Evolutionary conservation across 169 alveolate genomes (phyloP).

Genomic region (Plasmodium inui): DNA sequence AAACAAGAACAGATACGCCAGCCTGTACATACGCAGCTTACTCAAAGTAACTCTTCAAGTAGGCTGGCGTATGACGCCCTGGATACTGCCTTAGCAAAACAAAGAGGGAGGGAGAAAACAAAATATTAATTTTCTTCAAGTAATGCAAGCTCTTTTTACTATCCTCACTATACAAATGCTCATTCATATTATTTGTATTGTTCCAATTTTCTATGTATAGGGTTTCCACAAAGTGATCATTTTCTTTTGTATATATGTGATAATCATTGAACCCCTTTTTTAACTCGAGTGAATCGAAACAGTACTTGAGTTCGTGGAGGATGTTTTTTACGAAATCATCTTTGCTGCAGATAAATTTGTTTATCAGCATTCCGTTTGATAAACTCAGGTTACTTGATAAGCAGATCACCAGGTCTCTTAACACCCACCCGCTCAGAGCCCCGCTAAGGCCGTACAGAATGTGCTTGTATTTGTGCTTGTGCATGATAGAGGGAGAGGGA

Average conservation of each 20-base stretch:
- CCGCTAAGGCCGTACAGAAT: constrained; percentile 41
- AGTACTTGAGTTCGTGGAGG: constrained; percentile 15
- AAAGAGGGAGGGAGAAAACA: constrained; percentile 54
- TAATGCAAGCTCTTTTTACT: constrained; percentile 43
- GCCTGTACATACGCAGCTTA: neutral
- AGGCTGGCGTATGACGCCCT: constrained; percentile 24
- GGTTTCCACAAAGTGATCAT: constrained; percentile 52
- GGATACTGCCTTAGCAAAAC: constrained; percentile 34
- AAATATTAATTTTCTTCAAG: constrained; percentile 29
- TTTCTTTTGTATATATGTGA: constrained; percentile 43
- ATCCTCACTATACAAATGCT: constrained; percentile 41
- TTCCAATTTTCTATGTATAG: constrained; percentile 62
- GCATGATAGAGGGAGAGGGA: constrained; percentile 6
- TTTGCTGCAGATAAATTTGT: constrained; percentile 64
- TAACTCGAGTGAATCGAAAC: constrained; percentile 52
- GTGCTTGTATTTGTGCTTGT: constrained; percentile 20
- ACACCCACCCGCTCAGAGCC: constrained; percentile 66
- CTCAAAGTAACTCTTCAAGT: neutral
- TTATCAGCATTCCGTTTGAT: constrained; percentile 50
- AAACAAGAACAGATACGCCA: neutral
- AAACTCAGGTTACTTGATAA: constrained; percentile 11
- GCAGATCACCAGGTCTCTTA: constrained; percentile 46
- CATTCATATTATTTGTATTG: constrained; percentile 31
- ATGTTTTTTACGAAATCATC: constrained; percentile 42
- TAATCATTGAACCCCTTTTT: constrained; percentile 45